phyloP scores from a whole-genome alignment of 371 early-diverging fungal genomes.

The Zychaea mexicana region DNA sequence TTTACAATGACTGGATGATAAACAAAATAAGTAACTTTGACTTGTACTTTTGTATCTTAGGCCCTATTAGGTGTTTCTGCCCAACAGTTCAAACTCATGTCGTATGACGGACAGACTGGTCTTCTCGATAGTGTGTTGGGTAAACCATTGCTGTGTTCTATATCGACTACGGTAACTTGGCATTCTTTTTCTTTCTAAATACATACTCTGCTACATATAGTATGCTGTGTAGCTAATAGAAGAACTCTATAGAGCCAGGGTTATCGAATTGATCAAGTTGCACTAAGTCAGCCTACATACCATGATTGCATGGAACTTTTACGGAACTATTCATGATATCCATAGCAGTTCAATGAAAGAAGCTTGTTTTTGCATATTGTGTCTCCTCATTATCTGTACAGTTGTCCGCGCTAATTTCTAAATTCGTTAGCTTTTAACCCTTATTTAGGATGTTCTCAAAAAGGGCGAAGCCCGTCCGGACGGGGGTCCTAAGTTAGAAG shows the following conservation, averaged over 20 bases:
- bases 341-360: too few species aligned
- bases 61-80: slow-evolving; percentile 31
- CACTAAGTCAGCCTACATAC: neutral
- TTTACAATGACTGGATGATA: neutral
- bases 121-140: slow-evolving; percentile 24
- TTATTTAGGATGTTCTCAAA: too few species aligned
- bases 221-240: neutral
- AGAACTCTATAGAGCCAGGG: neutral
- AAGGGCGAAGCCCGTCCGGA: too few species aligned
- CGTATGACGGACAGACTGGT: slow-evolving; percentile 31
- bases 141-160: slow-evolving; percentile 29
- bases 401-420: too few species aligned
- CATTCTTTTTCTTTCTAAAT: neutral
- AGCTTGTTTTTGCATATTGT: too few species aligned
- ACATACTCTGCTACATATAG: too few species aligned
- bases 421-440: too few species aligned
- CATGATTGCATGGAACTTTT: neutral
- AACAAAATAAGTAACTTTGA: neutral
- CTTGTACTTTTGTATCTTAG: too few species aligned
- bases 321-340: neutral
- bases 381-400: too few species aligned
- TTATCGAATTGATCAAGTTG: neutral
- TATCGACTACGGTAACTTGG: neutral
- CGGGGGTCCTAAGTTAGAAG: too few species aligned
- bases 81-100: slow-evolving; percentile 31